A percentile compares a stretch with the other conserved stretches of the same genome.
Evolutionary conservation across 1,284 basidiomycete genomes (phyloP).

Genomic region (Lentinula novae-zelandiae): DNA sequence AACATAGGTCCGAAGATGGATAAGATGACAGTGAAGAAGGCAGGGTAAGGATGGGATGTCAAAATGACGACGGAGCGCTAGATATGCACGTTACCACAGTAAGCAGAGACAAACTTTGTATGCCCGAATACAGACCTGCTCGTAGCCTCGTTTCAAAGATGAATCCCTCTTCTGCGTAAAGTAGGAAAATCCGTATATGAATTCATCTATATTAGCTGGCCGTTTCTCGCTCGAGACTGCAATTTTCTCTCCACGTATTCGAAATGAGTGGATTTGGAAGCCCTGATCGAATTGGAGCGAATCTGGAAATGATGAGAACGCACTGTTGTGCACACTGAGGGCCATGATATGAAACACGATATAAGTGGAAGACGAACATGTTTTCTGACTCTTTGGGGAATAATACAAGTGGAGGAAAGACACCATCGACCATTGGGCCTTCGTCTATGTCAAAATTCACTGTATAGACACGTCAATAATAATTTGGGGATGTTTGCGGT

Average conservation of each 20-base stretch:
- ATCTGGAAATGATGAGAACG: slow-evolving; percentile 94
- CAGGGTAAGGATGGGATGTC: slow-evolving; percentile 80
- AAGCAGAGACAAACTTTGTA: slow-evolving; percentile 2
- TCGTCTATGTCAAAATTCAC: slow-evolving; percentile 88
- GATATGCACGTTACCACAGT: slow-evolving; percentile 6
- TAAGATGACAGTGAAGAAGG: slow-evolving; percentile 73
- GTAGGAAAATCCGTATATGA: slow-evolving; percentile 81
- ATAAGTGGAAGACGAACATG: slow-evolving; percentile 54
- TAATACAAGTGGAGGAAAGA: slow-evolving; percentile 64
- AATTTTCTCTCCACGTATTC: slow-evolving; percentile 47
- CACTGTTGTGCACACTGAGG: slow-evolving; percentile 44
- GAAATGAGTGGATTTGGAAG: slow-evolving; percentile 70
- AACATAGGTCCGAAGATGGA: slow-evolving; percentile 75
- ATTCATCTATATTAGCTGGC: slow-evolving; percentile 53
- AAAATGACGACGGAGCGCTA: slow-evolving; percentile 86
- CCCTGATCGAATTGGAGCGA: slow-evolving; percentile 79
- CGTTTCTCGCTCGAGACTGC: slow-evolving; percentile 28
- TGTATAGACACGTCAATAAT: slow-evolving; percentile 26
- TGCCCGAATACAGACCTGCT: slow-evolving; percentile 55
- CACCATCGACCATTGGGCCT: slow-evolving; percentile 78
- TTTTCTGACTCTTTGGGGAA: slow-evolving; percentile 73
- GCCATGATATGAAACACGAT: neutral
- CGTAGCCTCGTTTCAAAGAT: slow-evolving; percentile 77
- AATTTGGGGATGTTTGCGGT: neutral
- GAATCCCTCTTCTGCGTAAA: slow-evolving; percentile 75